Evolutionary conservation across 441 rosid species (phyloP), one percentile per base, ranked within the genome.

Genomic region (Populus tomentosa): DNA sequence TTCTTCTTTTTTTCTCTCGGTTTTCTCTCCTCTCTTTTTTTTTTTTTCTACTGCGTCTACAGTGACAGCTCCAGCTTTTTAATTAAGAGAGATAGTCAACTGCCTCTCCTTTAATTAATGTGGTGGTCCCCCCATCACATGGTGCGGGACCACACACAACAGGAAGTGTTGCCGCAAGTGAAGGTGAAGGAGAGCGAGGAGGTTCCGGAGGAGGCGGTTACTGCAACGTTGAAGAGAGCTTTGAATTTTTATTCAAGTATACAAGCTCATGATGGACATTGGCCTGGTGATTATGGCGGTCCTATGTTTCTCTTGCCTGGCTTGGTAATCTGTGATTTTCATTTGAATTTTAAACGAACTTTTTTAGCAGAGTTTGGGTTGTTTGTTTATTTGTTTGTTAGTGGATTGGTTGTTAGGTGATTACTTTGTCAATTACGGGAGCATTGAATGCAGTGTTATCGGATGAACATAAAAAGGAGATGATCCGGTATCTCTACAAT

Each of bases 201-300:
- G 1, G 72, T 92, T 64, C 86, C 89, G 1, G 83, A 83, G 65
- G 89, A 86, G 69, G 87, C 82, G 1, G 84, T 88, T 63, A 85
- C 86, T 11, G 26, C 38, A 10, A 87, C 87, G 10, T 71, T 92
- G 67, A 86, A 86, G 82, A 94, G 93, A 80, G 95, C 91, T 75
- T 21, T 95, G 75, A 83, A 79, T 82, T 92, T 87, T 78, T 86
- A 89, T 83, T 92, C 98, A 59, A 82, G 89, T 20, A 76, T 94
- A 67, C 98, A 95, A 84, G 97, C 97, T 2, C 84, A 87, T 61
- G 98, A 94, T 64, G 99, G 97, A 24, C 97, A 94, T 75, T 95
- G 99, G 99, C 92, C 98, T 1, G 98, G 99, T 21, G 99, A 95
- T 85, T 95, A 92, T 83, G 99, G 98, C 26, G 99, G 99, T 76